Conservation (phyloP, 2,329 filamentous ascomycete genomes). For the Calonectria pseudoreteaudii region DNA sequence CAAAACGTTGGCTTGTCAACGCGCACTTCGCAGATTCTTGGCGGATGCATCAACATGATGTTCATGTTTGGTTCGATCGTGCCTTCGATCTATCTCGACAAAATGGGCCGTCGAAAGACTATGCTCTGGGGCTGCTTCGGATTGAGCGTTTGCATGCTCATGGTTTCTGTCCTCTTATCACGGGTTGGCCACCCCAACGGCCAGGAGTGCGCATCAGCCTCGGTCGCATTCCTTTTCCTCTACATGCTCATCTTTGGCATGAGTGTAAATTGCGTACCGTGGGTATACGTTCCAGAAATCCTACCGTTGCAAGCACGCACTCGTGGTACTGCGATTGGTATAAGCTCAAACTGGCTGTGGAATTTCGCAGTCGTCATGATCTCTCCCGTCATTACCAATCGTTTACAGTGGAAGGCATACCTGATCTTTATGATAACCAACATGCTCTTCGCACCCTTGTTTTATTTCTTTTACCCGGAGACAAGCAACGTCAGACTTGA, state of each 20-base stretch:
- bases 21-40: background rate
- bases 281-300: background rate
- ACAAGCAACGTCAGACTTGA: background rate
- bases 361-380: background rate
- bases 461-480: background rate
- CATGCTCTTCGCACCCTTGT: background rate
- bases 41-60: background rate
- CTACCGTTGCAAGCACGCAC: background rate
- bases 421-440: background rate
- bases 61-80: background rate
- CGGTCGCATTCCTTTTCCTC: background rate
- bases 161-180: background rate
- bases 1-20: background rate
- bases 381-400: background rate
- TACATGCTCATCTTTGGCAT: background rate
- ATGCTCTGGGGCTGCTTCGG: slow-evolving; percentile 1
- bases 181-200: background rate
- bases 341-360: background rate
- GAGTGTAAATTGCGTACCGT: background rate
- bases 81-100: background rate
- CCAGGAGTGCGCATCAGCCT: background rate
- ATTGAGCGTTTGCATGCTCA: background rate
- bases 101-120: background rate
- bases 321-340: background rate
- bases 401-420: background rate